Percentiles rank a stretch among this genome's conserved stretches.
Conservation (phyloP, 2,329 filamentous ascomycete species). For the Pestalotiopsis sp. region DNA sequence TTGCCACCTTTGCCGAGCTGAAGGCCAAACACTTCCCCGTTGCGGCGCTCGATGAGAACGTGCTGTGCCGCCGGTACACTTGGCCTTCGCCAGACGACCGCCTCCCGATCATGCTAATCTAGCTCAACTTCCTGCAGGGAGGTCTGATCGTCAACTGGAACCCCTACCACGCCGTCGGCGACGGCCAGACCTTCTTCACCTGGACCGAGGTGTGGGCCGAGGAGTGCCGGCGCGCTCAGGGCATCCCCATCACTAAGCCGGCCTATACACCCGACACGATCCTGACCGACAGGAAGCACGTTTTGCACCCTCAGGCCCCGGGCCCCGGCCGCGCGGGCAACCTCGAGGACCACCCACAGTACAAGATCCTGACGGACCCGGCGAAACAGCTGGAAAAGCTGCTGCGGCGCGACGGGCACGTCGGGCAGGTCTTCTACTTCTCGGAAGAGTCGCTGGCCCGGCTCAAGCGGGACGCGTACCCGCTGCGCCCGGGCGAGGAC, state of each 20-base stretch:
- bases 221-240: conserved; percentile 32
- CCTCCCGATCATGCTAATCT: conserved; percentile 18
- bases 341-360: not conserved
- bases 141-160: conserved; percentile 27
- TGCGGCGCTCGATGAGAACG: conserved; percentile 21
- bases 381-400: not conserved
- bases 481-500: not conserved
- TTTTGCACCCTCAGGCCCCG: not conserved
- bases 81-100: conserved; percentile 27
- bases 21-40: conserved; percentile 27
- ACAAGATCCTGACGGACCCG: not conserved
- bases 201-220: conserved; percentile 37
- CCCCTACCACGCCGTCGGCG: conserved; percentile 33
- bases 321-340: not conserved
- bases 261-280: not conserved
- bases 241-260: not conserved
- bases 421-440: conserved; percentile 4
- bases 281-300: not conserved
- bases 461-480: not conserved
- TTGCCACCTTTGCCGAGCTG: conserved; percentile 25
- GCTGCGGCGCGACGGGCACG: not conserved
- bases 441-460: not conserved
- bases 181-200: conserved; percentile 31
- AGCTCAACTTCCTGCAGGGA: conserved; percentile 30
- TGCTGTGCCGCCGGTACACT: conserved; percentile 25